Evolutionary conservation across 2,329 filamentous ascomycete genomes (phyloP), one percentile per base, ranked within the genome.

Genomic region (Septoria petroselini): DNA sequence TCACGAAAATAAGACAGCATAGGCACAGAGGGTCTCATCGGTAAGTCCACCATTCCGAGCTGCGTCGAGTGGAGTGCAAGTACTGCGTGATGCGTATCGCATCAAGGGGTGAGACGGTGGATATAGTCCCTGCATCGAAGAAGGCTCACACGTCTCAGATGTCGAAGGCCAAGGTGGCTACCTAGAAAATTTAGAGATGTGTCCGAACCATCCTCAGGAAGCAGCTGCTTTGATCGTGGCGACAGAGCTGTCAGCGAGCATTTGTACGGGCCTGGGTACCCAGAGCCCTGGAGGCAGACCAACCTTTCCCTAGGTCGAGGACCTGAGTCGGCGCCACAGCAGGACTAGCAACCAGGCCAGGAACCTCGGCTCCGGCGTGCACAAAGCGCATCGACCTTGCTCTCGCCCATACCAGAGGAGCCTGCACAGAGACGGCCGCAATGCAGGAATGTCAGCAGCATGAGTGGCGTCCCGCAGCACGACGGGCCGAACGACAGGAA

Each of bases 401-500:
- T 43, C 23, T 18, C 30, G 2, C 30, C 15, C 11, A 34, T 43
- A 21, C 41, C 41, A 30, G 41, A 43, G 27, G 41, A 43, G 41
- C 19, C 41, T 15, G 19, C 23, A 15, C 17, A 29, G 11, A 17
- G 11, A 17, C 14, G 17, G 15, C 41, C 12, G 7, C 29, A 17
- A 15, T 14, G n/a, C 19, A 27, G 2, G 4, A 19, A 27, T 17
- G 23, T n/a, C 25, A 33, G 41, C 27, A 18, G 25, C 18, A 33
- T 27, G 15, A 23, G 25, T 29, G 18, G 7, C 15, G 21, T 43
- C 21, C 41, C 41, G 29, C 41, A 43, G 41, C 15, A 19, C 18
- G 41, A 43, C 12, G 41, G 29, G 21, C 14, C 41, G 17, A 14
- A 18, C 21, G 27, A 43, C 29, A 21, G 41, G 15, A 9, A 7